Base-by-base conservation (phyloP, 192 early-diverging fungal genomes). In the Pilobolus umbonatus region DNA sequence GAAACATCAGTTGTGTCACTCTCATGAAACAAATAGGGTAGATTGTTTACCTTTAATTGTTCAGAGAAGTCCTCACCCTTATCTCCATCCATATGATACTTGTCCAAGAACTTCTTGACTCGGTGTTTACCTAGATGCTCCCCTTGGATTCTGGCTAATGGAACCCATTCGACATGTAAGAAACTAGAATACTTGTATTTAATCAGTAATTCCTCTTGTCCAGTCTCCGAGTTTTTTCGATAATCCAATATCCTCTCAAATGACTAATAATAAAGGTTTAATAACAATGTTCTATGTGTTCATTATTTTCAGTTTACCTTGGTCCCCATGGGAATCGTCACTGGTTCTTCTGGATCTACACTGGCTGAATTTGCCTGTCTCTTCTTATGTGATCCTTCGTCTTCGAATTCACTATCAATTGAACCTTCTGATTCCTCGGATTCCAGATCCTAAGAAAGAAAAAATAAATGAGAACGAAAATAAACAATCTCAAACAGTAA, bases 121-220 rank as follows among this genome's bases (percentile, higher is more conserved):
- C 91, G 77, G 58, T 80, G 75, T 65, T 88, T 88, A 30, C 80
- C 81, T 45, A 80, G 65, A 64, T 81, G 78, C 46, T 84, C 77
- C 6, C 68, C 64, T 29, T 81, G 75, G 54, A 68, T 70, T 51
- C 60, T 60, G 7, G 52, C 55, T 35, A 61, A 56, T 5, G 84
- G 69, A 12, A 93, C 72, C 91, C 91, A 93, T 32, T 88, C 85
- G 3, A 75, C 74, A 63, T 87, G 85, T 32, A 77, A 68, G 57
- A 88, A 91, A 71, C 84, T 85, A 75, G 82, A 78, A 63, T 86
- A 79, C 52, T 91, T 92, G 75, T 86, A 89, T 69, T 92, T 92
- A 55, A 90, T 82, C 54, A 87, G 55, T 11, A 92, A 64, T 62
- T 90, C 81, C 53, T 84, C 84, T 21, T 70, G 53, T 8, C 73